A percentile compares a stretch with the other conserved stretches of the same genome.
phyloP scores from a whole-genome alignment of 2,329 filamentous ascomycete genomes.

The Fusarium sp. region DNA sequence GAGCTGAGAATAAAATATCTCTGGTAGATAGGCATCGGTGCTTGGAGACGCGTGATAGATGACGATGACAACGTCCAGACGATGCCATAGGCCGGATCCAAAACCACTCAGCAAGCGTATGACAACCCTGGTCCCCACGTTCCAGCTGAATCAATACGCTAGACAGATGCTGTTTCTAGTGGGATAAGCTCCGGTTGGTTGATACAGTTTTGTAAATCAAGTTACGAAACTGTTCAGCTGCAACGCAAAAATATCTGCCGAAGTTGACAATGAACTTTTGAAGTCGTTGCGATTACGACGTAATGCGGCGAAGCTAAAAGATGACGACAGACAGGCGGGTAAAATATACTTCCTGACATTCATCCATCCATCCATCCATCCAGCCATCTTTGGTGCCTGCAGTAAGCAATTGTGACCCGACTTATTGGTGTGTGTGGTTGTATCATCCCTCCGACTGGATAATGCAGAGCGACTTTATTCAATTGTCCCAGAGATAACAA shows the following conservation, averaged over 20 bases:
- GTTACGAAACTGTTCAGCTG: constrained; percentile 17
- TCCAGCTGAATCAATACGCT: constrained; percentile 26
- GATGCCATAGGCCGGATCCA: constrained; percentile 17
- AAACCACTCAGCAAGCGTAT: not conserved
- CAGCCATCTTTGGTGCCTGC: constrained; percentile 16
- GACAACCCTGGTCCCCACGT: constrained; percentile 4
- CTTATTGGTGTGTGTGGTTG: constrained; percentile 22
- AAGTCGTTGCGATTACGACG: constrained; percentile 20
- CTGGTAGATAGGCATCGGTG: not conserved
- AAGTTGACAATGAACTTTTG: constrained; percentile 10
- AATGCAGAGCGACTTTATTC: constrained; percentile 4
- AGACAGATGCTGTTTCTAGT: constrained; percentile 9
- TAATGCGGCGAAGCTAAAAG: constrained; percentile 30
- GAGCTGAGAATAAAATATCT: not conserved
- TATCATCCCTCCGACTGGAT: constrained; percentile 23
- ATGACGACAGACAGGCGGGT: constrained; percentile 31
- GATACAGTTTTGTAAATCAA: constrained; percentile 11
- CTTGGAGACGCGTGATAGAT: constrained; percentile 34
- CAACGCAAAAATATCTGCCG: constrained; percentile 12
- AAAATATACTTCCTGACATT: not conserved
- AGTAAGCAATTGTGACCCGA: constrained; percentile 9
- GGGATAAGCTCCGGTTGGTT: constrained; percentile 23
- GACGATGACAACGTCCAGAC: constrained; percentile 36
- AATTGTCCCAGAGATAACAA: constrained; percentile 16
- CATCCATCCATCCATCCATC: not conserved